These are phyloP conservation scores for Aspergillus persii DNA, from an alignment of 2,329 filamentous ascomycete genomes.

Conservation along the genomic window DNA sequence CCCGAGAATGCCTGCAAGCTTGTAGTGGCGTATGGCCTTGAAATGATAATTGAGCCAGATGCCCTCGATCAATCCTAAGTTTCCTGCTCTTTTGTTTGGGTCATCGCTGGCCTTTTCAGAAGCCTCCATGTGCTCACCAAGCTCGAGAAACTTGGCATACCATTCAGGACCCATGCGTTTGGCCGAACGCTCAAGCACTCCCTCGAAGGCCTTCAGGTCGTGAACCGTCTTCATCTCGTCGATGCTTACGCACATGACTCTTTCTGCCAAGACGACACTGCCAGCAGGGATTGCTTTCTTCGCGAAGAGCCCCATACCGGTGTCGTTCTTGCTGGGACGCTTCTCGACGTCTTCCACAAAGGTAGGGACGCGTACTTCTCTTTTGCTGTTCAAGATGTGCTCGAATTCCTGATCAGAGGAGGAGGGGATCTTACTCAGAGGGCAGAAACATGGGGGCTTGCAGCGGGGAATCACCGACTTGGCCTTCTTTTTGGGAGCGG, in stretches of 20 bases:
- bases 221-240: not conserved
- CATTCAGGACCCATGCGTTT: conserved; percentile 12
- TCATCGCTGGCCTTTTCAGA: not conserved
- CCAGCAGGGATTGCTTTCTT: conserved; percentile 9
- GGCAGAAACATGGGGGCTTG: not conserved
- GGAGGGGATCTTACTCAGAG: not conserved
- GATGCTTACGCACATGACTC: not conserved
- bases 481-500: not conserved
- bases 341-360: not conserved
- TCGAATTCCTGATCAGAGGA: not conserved
- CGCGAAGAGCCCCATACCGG: conserved; percentile 12
- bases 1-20: conserved; percentile 7
- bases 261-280: conserved; percentile 11
- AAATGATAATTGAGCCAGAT: conserved; percentile 13
- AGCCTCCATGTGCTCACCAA: not conserved
- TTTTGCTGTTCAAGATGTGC: not conserved
- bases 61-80: not conserved
- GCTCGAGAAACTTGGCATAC: conserved; percentile 3
- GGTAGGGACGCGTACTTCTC: not conserved
- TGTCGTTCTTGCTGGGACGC: not conserved
- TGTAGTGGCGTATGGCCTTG: not conserved
- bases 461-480: not conserved
- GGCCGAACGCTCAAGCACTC: conserved; percentile 8
- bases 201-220: not conserved
- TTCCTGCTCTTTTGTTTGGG: not conserved